Evolutionary conservation across 352 stramenopile species (phyloP).

Genomic region (Plasmopara halstedii): DNA sequence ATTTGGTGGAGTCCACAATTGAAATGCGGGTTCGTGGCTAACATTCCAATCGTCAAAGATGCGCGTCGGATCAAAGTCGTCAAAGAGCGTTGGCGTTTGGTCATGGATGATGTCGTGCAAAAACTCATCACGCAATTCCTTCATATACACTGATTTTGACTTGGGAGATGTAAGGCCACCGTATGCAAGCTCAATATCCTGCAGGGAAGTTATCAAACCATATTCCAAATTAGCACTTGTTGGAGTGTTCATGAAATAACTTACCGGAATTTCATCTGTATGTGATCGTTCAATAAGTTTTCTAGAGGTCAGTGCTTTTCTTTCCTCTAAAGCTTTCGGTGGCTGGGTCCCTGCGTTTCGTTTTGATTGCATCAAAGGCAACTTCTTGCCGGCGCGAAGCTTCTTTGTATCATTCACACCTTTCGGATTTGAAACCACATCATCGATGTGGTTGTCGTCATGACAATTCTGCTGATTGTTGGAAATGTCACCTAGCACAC

Average conservation of each 20-base stretch:
- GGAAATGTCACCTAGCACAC: constrained; percentile 66
- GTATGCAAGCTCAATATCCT: constrained; percentile 73
- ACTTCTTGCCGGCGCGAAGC: constrained; percentile 14
- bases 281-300: constrained; percentile 6
- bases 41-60: constrained; percentile 24
- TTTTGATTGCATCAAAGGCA: constrained; percentile 14
- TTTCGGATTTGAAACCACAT: constrained; percentile 16
- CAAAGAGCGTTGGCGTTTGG: constrained; percentile 41
- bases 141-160: constrained; percentile 29
- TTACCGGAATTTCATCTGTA: constrained; percentile 36
- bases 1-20: constrained; percentile 42
- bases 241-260: neutral
- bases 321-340: constrained; percentile 10
- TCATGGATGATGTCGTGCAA: constrained; percentile 37
- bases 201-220: neutral
- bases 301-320: constrained; percentile 4
- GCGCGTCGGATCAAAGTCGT: constrained; percentile 27
- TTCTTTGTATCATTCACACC: constrained; percentile 20
- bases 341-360: constrained; percentile 1
- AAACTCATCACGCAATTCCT: constrained; percentile 46
- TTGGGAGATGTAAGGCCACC: constrained; percentile 40
- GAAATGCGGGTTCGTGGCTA: constrained; percentile 24
- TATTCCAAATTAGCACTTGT: neutral
- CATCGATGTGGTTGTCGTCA: constrained; percentile 4
- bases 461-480: constrained; percentile 52